Evolutionary conservation across 2,329 filamentous ascomycete species (phyloP), one percentile per base, ranked within the genome.

Genomic region (Ceratocystis colombiana): DNA sequence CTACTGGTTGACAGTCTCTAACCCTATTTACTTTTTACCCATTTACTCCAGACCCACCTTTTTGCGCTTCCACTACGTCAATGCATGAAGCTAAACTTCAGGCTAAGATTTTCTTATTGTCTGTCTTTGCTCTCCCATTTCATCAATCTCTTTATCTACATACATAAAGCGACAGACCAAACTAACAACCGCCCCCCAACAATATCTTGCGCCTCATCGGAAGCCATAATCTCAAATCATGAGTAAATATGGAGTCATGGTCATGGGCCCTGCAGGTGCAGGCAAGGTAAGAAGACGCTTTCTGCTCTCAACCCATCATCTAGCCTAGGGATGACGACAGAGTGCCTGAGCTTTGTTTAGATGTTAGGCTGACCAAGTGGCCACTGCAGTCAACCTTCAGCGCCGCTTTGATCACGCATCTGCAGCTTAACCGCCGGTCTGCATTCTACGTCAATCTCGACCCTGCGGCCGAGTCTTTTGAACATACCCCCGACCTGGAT

Each of bases 371-470:
- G 59, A 66, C 45, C 45, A 59, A 12, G 7, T 25, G 22, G 6
- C 17, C 17, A 12, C 20, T 37, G 17, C 41, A 68, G 84, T 95
- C 92, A 33, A 99, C 94, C 69, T 99, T 99, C 77, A 96, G 91
- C 80, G 88, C 89, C 67, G 85, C 90, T 71, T 83, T 99, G 72
- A 96, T 97, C 74, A 91, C 94, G 68, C 90, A 97, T 73, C 86
- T 97, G 30, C 86, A 90, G 72, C 88, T 91, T 74, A 92, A 90
- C 76, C 89, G 90, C 66, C 89, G 92, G n/a, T 95, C 91, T 62
- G 89, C 89, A 76, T 96, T 95, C 82, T 99, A 97, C 77, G 88
- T 99, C 74, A 99, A 99, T 78, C 90, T 99, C 72, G 94, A 99
- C 75, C 94, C 94, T 5, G 94, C 94, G 66, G 94, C 94, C 74